Evolutionary conservation across 2,329 filamentous ascomycete species (phyloP), one percentile per base, ranked within the genome.

Genomic region (Raffaelea deltoideospora): DNA sequence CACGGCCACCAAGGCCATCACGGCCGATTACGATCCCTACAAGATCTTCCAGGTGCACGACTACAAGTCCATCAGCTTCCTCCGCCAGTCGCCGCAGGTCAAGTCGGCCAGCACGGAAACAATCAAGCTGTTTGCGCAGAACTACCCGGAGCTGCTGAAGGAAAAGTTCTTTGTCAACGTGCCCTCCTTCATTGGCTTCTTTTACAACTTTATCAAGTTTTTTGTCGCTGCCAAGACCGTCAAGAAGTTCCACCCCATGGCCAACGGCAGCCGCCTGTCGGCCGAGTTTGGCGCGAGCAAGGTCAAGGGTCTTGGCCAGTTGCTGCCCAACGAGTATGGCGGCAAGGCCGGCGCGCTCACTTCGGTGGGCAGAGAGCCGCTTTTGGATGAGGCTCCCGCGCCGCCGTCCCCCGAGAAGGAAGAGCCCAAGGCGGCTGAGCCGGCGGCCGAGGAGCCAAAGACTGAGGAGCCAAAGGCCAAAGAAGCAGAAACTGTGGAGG

Each of bases 111-210:
- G 75, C 45, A 77, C 75, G 50, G 76, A 87, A 60, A 87, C 83
- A 32, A 92, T 95, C 54, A 69, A 80, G 43, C 67, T 81, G 35
- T 85, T 95, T 54, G 72, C 77, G 35, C 76, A 72, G 47, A 81
- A 82, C 46, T 95, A 95, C 60, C 87, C 88, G 0, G 88, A 95
- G 63, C 74, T 93, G 10, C 69, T 95, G 34, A 75, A 74, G 48
- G 64, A 88, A 61, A 95, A 95, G 65, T 95, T 87, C 68, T 95
- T 95, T 53, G 81, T 95, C 60, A 95, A 95, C 50, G 84, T 95
- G 6, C 88, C 88, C 0, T 59, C 77, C 38, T 67, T 95, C 50
- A 95, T 95, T 87, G 82, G 84, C 39, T 95, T 87, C 67, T 71
- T 86, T 53, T 86, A 81, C 54, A 63, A 65, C 17, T 68, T 78